phyloP scores from a whole-genome alignment of 192 early-diverging fungal species.

The Coemansia nantahalensis region DNA sequence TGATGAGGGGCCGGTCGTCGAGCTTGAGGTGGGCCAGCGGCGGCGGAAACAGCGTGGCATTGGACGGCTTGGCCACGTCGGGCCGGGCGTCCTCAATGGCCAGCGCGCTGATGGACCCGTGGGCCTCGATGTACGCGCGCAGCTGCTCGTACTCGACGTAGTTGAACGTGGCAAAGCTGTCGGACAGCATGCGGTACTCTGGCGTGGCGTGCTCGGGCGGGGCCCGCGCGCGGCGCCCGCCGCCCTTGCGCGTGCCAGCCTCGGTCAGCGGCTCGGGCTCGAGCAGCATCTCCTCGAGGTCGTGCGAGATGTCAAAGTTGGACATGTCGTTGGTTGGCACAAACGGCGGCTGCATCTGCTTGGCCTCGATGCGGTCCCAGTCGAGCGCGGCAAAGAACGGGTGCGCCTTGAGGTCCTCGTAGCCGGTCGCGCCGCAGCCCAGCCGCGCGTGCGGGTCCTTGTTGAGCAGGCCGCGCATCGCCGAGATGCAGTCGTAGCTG shows the following conservation, averaged over 20 bases:
- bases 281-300: conserved; percentile 94
- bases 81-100: conserved; percentile 28
- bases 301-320: conserved; percentile 96
- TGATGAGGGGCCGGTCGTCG: conserved; percentile 35
- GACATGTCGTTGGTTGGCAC: conserved; percentile 80
- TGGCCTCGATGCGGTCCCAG: conserved; percentile 73
- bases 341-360: conserved; percentile 75
- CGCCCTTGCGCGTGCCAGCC: conserved; percentile 64
- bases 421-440: conserved; percentile 73
- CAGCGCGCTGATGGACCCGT: conserved; percentile 44
- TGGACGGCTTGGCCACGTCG: background rate
- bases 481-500: conserved; percentile 67
- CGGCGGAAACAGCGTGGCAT: background rate
- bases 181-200: conserved; percentile 70
- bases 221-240: conserved; percentile 48
- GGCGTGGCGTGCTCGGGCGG: conserved; percentile 31
- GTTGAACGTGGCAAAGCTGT: conserved; percentile 75
- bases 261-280: conserved; percentile 90
- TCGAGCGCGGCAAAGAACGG: conserved; percentile 77
- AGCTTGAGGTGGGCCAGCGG: conserved; percentile 24
- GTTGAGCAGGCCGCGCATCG: conserved; percentile 70
- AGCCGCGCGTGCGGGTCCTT: conserved; percentile 75
- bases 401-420: conserved; percentile 66
- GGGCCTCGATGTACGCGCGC: conserved; percentile 57
- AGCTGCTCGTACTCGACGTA: conserved; percentile 78